Evolutionary conservation across 495 filamentous ascomycete genomes (phyloP), one percentile per base, ranked within the genome.

Genomic region (Hypomontagnella submonticulosa): DNA sequence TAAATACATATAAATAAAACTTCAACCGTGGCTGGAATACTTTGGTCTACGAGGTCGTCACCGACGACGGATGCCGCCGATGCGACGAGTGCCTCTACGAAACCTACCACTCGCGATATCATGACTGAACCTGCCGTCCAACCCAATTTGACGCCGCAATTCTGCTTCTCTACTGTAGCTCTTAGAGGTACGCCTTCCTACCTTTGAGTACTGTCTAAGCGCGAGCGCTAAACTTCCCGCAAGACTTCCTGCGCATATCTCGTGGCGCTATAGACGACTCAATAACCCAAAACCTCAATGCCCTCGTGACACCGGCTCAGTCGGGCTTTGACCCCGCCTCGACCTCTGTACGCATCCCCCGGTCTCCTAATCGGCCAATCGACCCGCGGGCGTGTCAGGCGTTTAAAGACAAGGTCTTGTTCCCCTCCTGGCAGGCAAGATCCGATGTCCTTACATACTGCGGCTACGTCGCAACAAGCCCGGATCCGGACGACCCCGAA

Each of bases 161-260:
- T 98, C 71, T 99, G 95, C 75, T 98, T 98, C 80, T 89, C 93
- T 47, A 91, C 93, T 46, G 84, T 86, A 23, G 84, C 91, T 10
- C 81, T 99, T 32, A 84, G 88, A 92, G 94, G 95, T 93, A 77
- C 34, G 64, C 65, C 38, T 20, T 38, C 18, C 30, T 43, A 4
- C 30, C 12, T 10, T 18, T 13, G 8, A 16, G 2, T 41, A 11
- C 15, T 27, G 18, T 62, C 34, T 38, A n/a, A 43, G 41, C 41
- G 42, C 41, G 18, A 16, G 4, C 33, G 48, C 53, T 63, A 42
- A 60, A 53, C n/a, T 38, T 47, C 30, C 30, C 7, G 52, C 30
- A 69, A 99, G 95, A 97, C 72, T 99, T 99, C 77, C 86, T 99
- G n/a, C 90, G 91, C 16, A 64, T 96, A 58, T 97, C 95, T 4